Percentiles rank a stretch among this genome's conserved stretches.
Conservation (phyloP, 495 filamentous ascomycete genomes). For the Aspergillus cristatus region DNA sequence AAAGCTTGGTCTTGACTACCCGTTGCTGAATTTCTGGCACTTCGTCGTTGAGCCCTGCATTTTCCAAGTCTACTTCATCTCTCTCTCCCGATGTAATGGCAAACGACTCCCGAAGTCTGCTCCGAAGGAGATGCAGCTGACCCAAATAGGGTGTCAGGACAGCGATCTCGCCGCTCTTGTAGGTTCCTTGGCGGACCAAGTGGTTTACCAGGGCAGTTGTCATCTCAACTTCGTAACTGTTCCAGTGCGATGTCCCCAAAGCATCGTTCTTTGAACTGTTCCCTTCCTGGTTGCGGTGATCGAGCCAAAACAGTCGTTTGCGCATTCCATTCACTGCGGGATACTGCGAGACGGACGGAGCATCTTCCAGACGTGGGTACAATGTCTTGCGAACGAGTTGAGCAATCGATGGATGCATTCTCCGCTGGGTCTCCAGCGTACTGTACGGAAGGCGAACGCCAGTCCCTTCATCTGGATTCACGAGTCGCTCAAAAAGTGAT, state of each 20-base stretch:
- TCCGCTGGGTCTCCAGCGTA: slow-evolving; percentile 55
- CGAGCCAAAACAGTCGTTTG: slow-evolving; percentile 62
- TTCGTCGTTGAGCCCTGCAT: slow-evolving; percentile 33
- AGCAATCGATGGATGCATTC: slow-evolving; percentile 70
- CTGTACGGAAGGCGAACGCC: slow-evolving; percentile 40
- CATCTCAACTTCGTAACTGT: slow-evolving; percentile 62
- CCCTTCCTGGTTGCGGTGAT: slow-evolving; percentile 53
- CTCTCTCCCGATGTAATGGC: slow-evolving; percentile 59
- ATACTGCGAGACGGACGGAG: slow-evolving; percentile 37
- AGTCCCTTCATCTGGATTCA: slow-evolving; percentile 19
- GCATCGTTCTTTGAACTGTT: slow-evolving; percentile 27
- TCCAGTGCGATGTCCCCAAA: slow-evolving; percentile 51
- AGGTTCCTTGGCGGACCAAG: slow-evolving; percentile 60
- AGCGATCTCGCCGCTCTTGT: slow-evolving; percentile 60
- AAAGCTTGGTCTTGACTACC: slow-evolving; percentile 39
- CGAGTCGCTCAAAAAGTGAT: slow-evolving; percentile 62
- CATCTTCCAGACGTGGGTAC: slow-evolving; percentile 58
- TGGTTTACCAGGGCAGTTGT: slow-evolving; percentile 57
- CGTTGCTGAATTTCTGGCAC: not conserved
- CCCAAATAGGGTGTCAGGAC: slow-evolving; percentile 70
- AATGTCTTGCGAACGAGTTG: slow-evolving; percentile 48
- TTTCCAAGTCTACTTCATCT: slow-evolving; percentile 53
- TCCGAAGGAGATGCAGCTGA: slow-evolving; percentile 55
- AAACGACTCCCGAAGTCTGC: slow-evolving; percentile 39
- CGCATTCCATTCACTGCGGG: slow-evolving; percentile 58